Base-by-base conservation (phyloP, 306 rosid genomes). In the Glycyrrhiza uralensis region DNA sequence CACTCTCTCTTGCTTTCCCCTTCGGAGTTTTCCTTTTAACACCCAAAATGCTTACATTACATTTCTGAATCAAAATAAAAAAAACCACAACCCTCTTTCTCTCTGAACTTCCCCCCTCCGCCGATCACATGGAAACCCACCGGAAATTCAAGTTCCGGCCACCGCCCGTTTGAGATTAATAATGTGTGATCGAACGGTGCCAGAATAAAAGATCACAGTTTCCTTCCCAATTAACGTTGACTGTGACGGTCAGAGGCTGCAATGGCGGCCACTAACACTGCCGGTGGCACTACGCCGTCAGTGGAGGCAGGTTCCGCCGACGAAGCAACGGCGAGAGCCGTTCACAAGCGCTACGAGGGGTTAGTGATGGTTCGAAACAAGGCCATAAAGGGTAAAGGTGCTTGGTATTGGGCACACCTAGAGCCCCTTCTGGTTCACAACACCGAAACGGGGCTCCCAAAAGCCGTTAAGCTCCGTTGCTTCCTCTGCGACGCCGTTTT, bases 381-480 rank as follows among this genome's bases (percentile, higher is more conserved):
- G 63, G 98, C 98, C 11, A 79, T 93, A 56, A 93, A 89, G 75
- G 98, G 98, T 0, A 93, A 93, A 81, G 98, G 98, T 3, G 98
- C 98, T 15, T 93, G 98, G 98, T 93, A 93, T 63, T 93, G 98
- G 98, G 79, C 82, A 6, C 98, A 90, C 88, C 61, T 93, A 11
- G 97, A 93, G 71, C 98, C 98, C 49, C 20, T 93, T 17, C 77
- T 93, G 28, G 80, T 87, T 44, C 90, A 78, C 32, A 80, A 87
- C 83, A 13, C 83, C 46, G 98, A 93, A 29, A 88, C 93, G 3
- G 97, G 96, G 0, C 54, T 90, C 0, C 93, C 97, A 0, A 90
- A 93, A 49, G 93, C 98, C 19, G 98, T 93, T 7, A 93, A 93
- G 79, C 97, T 93, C 33, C 81, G 96, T n/a, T 93, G 98, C 66